phyloP scores from a whole-genome alignment of 441 rosid genomes.

The Euphorbia corollata region DNA sequence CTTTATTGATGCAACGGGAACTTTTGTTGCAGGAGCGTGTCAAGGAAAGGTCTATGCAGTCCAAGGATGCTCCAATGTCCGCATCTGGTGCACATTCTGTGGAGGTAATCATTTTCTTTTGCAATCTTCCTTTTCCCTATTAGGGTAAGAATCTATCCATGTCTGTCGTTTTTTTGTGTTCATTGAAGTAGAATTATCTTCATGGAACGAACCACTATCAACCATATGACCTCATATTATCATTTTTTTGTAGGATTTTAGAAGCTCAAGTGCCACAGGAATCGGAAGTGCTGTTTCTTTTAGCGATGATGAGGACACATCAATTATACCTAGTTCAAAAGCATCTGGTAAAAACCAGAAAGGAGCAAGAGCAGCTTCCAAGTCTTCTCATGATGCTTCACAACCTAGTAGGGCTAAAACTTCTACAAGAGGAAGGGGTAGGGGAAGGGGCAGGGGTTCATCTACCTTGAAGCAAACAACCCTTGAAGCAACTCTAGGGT shows the following conservation, averaged over 20 bases:
- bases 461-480: constrained; percentile 81
- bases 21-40: constrained; percentile 60
- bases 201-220: constrained; percentile 1
- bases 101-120: constrained; percentile 42
- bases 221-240: constrained; percentile 24
- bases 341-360: constrained; percentile 51
- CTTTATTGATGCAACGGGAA: constrained; percentile 1
- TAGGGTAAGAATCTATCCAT: not conserved
- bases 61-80: constrained; percentile 47
- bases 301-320: constrained; percentile 84
- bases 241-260: constrained; percentile 39
- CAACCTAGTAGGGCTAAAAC: constrained; percentile 50
- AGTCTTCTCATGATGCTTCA: constrained; percentile 34
- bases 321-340: constrained; percentile 40
- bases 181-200: constrained; percentile 4
- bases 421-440: constrained; percentile 84
- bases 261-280: constrained; percentile 44
- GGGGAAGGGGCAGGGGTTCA: constrained; percentile 55
- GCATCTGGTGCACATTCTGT: constrained; percentile 45
- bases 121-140: constrained; percentile 4
- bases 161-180: not conserved
- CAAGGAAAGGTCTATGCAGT: constrained; percentile 60
- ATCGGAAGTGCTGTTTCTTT: constrained; percentile 56
- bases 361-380: constrained; percentile 45
- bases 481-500: constrained; percentile 64